Base-by-base conservation (phyloP, 192 early-diverging fungal genomes). In the Mortierella hygrophila region DNA sequence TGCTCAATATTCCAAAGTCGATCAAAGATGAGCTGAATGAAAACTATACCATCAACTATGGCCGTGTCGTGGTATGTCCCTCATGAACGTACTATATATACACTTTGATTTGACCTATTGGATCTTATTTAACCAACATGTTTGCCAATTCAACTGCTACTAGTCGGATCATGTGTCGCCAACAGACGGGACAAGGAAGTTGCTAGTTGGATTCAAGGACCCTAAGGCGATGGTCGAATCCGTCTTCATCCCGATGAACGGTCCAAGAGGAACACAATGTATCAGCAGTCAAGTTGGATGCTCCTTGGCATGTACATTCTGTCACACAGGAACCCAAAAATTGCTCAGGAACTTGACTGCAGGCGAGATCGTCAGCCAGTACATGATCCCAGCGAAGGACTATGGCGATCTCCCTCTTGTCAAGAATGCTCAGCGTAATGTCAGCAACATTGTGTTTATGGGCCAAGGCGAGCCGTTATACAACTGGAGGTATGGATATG, bases 391-490 rank as follows among this genome's bases (percentile, higher is more conserved):
- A 3, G 92, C 93, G 8, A 89, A 89, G 74, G 88, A 88, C 57
- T 87, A 88, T 44, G 89, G 87, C 29, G 94, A 94, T 74, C 94
- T 96, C 76, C 95, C 95, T 21, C 78, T 92, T 1, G 41, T 47
- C 21, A 76, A 88, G 9, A 79, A 80, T 41, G 70, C 69, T 15
- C 89, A 90, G 57, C 89, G 93, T 49, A 89, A 72, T 3, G 88
- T 97, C 26, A 92, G 91, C 32, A 98, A 98, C 85, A 93, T 97
- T 72, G 97, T 98, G 1, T 95, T 96, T 77, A 98, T 98, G 97
- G 97, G 97, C 37, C 96, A 97, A 87, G 97, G 96, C 18, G 97
- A 98, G 80, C 97, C 97, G 2, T 83, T 97, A 23, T 94, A 95
- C 84, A 98, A 98, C 84, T 96, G 93, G 88, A 92, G 89, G 83